Evolutionary conservation across 441 rosid species (phyloP).

Genomic region (Aquilaria agallochum): DNA sequence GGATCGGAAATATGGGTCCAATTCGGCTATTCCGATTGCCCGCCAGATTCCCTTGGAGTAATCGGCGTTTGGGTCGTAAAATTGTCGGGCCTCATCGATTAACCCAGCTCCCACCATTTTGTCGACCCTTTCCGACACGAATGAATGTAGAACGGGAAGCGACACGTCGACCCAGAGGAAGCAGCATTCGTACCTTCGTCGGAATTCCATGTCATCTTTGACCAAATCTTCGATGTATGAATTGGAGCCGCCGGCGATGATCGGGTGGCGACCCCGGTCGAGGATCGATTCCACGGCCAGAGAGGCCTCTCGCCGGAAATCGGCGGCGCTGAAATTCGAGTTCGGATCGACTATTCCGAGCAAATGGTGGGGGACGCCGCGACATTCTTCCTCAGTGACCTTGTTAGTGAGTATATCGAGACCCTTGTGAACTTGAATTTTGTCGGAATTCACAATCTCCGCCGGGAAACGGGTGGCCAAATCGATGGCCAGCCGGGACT

Average conservation of each 20-base stretch:
- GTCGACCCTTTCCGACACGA: conserved; percentile 61
- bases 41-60: conserved; percentile 55
- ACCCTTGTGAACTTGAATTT: conserved; percentile 75
- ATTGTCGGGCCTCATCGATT: conserved; percentile 48
- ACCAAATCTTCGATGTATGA: conserved; percentile 62
- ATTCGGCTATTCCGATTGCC: conserved; percentile 67
- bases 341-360: conserved; percentile 43
- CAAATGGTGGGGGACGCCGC: conserved; percentile 69
- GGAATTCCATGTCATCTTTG: conserved; percentile 44
- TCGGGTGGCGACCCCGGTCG: conserved; percentile 42
- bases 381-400: conserved; percentile 60
- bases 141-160: conserved; percentile 40
- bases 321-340: conserved; percentile 41
- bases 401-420: conserved; percentile 66
- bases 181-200: conserved; percentile 45
- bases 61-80: conserved; percentile 41
- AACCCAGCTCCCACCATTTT: conserved; percentile 61
- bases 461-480: conserved; percentile 59
- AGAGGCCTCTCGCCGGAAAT: conserved; percentile 39
- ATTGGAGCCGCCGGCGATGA: conserved; percentile 75
- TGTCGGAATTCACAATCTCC: conserved; percentile 72
- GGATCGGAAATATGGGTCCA: conserved; percentile 42
- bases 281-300: conserved; percentile 33
- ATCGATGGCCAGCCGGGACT: conserved; percentile 77
- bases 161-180: conserved; percentile 73